Conservation (phyloP, 345 rosid species). For the Nasturtium officinale region DNA sequence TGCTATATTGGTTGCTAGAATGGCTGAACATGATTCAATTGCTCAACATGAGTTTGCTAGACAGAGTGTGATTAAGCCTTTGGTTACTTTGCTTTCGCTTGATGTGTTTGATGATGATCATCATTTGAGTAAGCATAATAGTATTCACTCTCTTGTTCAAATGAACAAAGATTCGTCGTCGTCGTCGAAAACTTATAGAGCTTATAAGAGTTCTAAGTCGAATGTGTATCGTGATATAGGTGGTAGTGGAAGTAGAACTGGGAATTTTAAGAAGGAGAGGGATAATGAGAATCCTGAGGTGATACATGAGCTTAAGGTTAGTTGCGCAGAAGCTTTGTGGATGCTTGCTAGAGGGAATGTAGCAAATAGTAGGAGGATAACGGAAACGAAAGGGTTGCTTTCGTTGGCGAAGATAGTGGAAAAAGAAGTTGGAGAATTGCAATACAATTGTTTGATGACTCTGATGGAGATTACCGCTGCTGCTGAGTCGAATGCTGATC, state of each 20-base stretch:
- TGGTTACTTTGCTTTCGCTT: conserved; percentile 70
- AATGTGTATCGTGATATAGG: conserved; percentile 47
- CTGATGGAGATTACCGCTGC: conserved; percentile 80
- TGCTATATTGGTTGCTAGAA: conserved; percentile 69
- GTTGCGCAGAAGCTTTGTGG: conserved; percentile 76
- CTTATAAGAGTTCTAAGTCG: conserved; percentile 49
- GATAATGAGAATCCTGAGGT: conserved; percentile 72
- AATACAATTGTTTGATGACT: conserved; percentile 78
- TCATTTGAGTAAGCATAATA: conserved; percentile 57
- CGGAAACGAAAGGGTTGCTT: conserved; percentile 93
- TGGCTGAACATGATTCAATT: conserved; percentile 64
- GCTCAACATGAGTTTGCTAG: conserved; percentile 92
- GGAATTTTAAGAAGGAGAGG: conserved; percentile 61
- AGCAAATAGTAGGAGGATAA: conserved; percentile 67
- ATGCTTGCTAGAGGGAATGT: conserved; percentile 80
- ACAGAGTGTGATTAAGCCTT: conserved; percentile 75
- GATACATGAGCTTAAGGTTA: conserved; percentile 62
- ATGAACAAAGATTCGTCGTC: conserved; percentile 70
- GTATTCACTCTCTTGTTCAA: conserved; percentile 74
- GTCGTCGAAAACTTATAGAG: conserved; percentile 40
- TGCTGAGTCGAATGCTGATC: conserved; percentile 71
- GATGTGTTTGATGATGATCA: conserved; percentile 66
- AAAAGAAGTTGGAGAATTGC: conserved; percentile 66
- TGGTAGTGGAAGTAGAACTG: conserved; percentile 44
- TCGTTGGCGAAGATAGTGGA: conserved; percentile 85